These are phyloP conservation scores for Coniella vitis DNA, from an alignment of 2,329 filamentous ascomycete species.

Conservation along the genomic window DNA sequence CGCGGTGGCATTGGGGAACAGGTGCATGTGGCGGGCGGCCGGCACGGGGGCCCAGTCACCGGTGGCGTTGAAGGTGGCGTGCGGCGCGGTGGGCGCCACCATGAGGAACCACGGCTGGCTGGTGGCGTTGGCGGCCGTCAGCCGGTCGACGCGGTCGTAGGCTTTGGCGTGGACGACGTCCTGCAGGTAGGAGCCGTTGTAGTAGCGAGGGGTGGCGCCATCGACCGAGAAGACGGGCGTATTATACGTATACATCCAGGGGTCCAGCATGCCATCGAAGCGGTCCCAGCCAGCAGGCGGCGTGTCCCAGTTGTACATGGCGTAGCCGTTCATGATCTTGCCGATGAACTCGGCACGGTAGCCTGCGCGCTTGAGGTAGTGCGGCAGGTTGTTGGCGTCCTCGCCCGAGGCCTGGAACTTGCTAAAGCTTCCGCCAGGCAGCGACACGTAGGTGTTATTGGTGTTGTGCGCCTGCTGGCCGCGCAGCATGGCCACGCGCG, in stretches of 20 bases:
- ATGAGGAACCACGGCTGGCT: conserved; percentile 57
- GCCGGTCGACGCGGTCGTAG: conserved; percentile 10
- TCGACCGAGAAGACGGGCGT: conserved; percentile 34
- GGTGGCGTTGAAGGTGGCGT: conserved; percentile 42
- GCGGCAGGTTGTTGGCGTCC: conserved; percentile 60
- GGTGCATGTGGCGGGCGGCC: conserved; percentile 51
- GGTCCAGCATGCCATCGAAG: conserved; percentile 40
- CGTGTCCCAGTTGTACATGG: conserved; percentile 51
- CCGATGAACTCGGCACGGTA: conserved; percentile 65
- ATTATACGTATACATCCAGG: conserved; percentile 56
- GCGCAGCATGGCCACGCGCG: conserved; percentile 53
- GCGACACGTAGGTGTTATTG: conserved; percentile 53
- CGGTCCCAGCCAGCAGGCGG: conserved; percentile 14
- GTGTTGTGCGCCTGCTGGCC: conserved; percentile 58
- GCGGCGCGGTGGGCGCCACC: conserved; percentile 60
- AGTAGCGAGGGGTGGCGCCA: conserved; percentile 13
- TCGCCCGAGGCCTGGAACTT: conserved; percentile 60
- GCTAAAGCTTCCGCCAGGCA: conserved; percentile 57
- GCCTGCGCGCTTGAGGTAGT: conserved; percentile 63
- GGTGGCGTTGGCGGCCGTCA: conserved; percentile 10
- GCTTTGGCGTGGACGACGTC: conserved; percentile 35
- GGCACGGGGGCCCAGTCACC: conserved; percentile 42
- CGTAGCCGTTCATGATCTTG: conserved; percentile 65
- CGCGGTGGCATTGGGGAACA: conserved; percentile 53
- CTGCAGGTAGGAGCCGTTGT: conserved; percentile 32